Conservation (phyloP, 768 basidiomycete species). For the Goffeauzyma gilvescens region DNA sequence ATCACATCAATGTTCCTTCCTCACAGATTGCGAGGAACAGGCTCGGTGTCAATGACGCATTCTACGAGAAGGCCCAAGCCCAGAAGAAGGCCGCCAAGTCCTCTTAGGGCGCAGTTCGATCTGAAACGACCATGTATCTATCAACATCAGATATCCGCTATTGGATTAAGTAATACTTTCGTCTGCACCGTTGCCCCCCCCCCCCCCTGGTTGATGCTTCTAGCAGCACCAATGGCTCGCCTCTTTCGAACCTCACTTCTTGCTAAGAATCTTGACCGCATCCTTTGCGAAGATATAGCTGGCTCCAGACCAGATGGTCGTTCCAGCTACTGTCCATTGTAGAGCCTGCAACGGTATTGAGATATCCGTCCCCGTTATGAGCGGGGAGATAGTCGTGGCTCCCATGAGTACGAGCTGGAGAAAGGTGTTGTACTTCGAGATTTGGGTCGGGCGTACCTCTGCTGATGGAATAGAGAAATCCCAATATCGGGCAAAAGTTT, state of each 20-base stretch:
- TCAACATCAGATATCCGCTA: too few species aligned
- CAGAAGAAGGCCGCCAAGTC: too few species aligned
- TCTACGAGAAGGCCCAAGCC: too few species aligned
- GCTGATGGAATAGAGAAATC: constrained; percentile 88
- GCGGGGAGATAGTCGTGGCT: constrained; percentile 60
- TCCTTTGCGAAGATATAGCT: constrained; percentile 31
- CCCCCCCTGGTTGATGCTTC: too few species aligned
- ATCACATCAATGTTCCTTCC: constrained; percentile 1
- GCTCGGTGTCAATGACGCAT: constrained; percentile 73
- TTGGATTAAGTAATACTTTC: too few species aligned
- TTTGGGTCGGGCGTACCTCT: constrained; percentile 77
- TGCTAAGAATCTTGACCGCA: constrained; percentile 26
- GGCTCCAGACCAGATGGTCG: constrained; percentile 75
- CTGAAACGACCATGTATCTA: too few species aligned
- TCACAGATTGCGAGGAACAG: constrained; percentile 90
- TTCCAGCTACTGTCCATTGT: constrained; percentile 69
- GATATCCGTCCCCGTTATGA: constrained; percentile 45
- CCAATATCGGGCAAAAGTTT: constrained; percentile 87
- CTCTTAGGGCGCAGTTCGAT: too few species aligned
- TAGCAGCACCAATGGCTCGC: too few species aligned
- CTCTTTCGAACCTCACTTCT: not conserved
- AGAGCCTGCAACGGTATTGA: constrained; percentile 42
- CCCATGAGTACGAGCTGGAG: constrained; percentile 86
- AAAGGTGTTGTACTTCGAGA: constrained; percentile 89
- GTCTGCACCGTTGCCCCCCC: too few species aligned